Evolutionary conservation across 345 rosid genomes (phyloP).

Genomic region (Rubroshorea leprosula): DNA sequence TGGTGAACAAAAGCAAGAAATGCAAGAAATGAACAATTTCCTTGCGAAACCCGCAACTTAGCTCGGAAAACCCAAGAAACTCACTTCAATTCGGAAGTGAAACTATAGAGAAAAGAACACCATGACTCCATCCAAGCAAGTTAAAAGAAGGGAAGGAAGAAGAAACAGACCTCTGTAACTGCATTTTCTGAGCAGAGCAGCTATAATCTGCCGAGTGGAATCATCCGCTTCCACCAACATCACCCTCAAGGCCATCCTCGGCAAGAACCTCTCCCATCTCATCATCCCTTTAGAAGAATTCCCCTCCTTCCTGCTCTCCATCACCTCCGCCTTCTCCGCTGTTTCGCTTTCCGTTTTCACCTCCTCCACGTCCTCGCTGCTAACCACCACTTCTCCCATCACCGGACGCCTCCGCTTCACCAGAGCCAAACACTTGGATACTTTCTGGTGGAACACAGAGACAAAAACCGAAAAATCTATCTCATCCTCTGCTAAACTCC

Average conservation of each 20-base stretch:
- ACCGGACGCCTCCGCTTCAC: not conserved
- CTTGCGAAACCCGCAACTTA: too few species aligned
- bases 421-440: not conserved
- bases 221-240: constrained; percentile 92
- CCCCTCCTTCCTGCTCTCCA: constrained; percentile 2
- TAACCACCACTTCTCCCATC: constrained; percentile 41
- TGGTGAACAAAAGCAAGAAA: too few species aligned
- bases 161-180: constrained; percentile 62
- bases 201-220: constrained; percentile 80
- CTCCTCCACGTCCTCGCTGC: constrained; percentile 34
- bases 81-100: not conserved
- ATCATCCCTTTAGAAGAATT: constrained; percentile 26
- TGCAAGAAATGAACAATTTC: too few species aligned
- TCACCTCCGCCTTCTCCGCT: constrained; percentile 15
- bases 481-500: not conserved
- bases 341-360: constrained; percentile 14
- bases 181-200: constrained; percentile 86
- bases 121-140: not conserved
- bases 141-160: not conserved
- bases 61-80: not conserved
- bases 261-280: constrained; percentile 70
- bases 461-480: not conserved
- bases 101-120: not conserved
- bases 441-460: not conserved
- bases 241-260: constrained; percentile 58